Evolutionary conservation across 352 stramenopile genomes (phyloP), one percentile per base, ranked within the genome.

Genomic region (Globisporangium radiosum): DNA sequence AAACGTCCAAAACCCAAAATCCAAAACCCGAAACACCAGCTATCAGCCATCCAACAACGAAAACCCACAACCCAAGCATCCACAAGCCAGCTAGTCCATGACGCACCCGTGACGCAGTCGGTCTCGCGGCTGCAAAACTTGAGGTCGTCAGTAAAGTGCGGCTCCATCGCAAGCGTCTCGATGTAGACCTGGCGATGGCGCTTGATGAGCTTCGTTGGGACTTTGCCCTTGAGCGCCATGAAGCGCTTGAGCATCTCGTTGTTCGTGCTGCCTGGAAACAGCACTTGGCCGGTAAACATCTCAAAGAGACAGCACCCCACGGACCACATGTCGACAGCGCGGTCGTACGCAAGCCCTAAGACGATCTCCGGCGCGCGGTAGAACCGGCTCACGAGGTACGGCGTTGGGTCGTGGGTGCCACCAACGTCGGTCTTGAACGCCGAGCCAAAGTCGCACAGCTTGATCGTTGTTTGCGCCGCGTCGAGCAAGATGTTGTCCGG

Each of bases 301-400:
- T 99, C 97, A 57, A 91, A 98, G 40, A 99, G 77, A 57, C 96
- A 98, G 58, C 96, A 97, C 52, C 94, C 92, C 57, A 99, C 78
- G 79, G 85, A 97, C 97, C 97, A 99, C 60, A 99, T 88, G 85
- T 99, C 97, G 73, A 99, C 92, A 54, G 92, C 82, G 68, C 90
- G 87, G 74, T 98, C 95, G 70, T 98, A 98, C 33, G 74, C 56
- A 37, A 97, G 74, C 48, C 89, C 88, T 48, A 96, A 69, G 62
- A 96, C 86, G 47, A 96, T 93, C 74, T 99, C 96, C 2, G 96
- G 97, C 17, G 97, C 96, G 55, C 97, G 92, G 75, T 99, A 99
- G 70, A 98, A 99, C 37, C 97, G 82, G 59, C 92, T 98, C n/a
- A 99, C 97, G 8, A 99, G 77, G 67, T 99, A 99, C 11, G 97